A percentile compares a stretch with the other conserved stretches of the same genome.
Conservation (phyloP, 306 rosid species). For the Geum urbanum region DNA sequence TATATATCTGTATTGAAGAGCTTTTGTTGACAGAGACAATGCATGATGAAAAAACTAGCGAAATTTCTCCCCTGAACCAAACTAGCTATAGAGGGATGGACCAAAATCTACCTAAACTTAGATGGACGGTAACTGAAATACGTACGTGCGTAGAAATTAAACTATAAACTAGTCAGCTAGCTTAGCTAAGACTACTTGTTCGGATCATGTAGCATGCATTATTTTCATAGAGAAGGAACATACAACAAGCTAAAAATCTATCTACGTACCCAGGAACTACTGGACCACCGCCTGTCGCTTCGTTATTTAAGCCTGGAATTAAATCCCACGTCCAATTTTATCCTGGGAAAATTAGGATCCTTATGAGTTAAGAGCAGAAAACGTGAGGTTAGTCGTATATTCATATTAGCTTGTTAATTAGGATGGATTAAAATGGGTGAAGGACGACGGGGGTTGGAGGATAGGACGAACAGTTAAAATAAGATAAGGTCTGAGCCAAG, state of each 20-base stretch:
- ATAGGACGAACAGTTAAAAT: neutral
- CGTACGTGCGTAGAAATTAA: no score
- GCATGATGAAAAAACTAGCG: no score
- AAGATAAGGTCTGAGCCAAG: neutral
- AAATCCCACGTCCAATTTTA: neutral
- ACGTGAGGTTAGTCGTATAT: no score
- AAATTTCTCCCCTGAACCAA: no score
- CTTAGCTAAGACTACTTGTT: neutral
- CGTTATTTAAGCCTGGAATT: neutral
- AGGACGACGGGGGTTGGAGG: neutral
- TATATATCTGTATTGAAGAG: no score
- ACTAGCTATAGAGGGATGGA: no score
- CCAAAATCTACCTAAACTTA: no score
- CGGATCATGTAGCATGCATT: conserved; percentile 1
- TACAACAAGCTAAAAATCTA: no score
- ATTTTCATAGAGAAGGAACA: neutral
- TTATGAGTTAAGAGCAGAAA: no score
- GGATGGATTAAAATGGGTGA: conserved; percentile 3
- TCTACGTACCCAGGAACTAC: neutral
- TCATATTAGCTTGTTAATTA: neutral
- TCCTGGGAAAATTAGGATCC: neutral
- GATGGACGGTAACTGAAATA: no score
- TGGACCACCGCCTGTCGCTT: neutral
- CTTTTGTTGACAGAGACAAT: no score
- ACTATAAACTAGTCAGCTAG: no score